These are phyloP conservation scores for Trichosporon sp. DNA, from an alignment of 1,284 basidiomycete genomes.

Conservation along the genomic window DNA sequence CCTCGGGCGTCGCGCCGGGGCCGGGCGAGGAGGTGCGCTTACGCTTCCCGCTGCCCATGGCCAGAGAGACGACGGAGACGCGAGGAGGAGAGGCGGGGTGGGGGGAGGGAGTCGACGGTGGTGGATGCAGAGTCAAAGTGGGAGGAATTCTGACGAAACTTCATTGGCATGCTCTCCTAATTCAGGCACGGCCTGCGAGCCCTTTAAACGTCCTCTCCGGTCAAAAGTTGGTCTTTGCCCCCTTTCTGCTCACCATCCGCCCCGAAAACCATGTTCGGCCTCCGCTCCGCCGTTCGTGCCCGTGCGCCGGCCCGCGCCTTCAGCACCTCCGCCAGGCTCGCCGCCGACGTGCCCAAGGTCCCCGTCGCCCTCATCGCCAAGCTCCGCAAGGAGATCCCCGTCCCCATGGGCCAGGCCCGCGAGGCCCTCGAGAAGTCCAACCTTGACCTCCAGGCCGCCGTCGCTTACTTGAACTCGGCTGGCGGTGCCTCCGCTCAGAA, in stretches of 20 bases:
- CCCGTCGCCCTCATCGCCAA: conserved; percentile 75
- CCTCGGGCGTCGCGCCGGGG: neutral
- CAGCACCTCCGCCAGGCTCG: conserved; percentile 16
- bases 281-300: conserved; percentile 12
- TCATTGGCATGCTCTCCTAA: neutral
- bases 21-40: conserved; percentile 17
- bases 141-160: neutral
- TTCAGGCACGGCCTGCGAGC: neutral
- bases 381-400: conserved; percentile 70
- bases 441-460: conserved; percentile 68
- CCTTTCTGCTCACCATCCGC: conserved; percentile 2
- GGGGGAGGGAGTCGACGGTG: neutral
- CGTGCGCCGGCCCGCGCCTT: conserved; percentile 17
- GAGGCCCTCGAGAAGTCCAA: conserved; percentile 74
- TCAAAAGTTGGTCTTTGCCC: conserved; percentile 1
- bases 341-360: conserved; percentile 31
- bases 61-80: neutral
- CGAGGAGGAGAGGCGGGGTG: neutral
- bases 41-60: conserved; percentile 15
- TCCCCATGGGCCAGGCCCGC: conserved; percentile 79
- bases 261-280: conserved; percentile 19
- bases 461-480: conserved; percentile 75
- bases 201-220: neutral
- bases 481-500: conserved; percentile 55
- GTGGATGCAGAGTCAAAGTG: neutral